Percentiles rank a stretch among this genome's conserved stretches.
These are phyloP conservation scores for Cladophialophora yegresii DNA, from an alignment of 2,329 filamentous ascomycete genomes.

Conservation along the genomic window DNA sequence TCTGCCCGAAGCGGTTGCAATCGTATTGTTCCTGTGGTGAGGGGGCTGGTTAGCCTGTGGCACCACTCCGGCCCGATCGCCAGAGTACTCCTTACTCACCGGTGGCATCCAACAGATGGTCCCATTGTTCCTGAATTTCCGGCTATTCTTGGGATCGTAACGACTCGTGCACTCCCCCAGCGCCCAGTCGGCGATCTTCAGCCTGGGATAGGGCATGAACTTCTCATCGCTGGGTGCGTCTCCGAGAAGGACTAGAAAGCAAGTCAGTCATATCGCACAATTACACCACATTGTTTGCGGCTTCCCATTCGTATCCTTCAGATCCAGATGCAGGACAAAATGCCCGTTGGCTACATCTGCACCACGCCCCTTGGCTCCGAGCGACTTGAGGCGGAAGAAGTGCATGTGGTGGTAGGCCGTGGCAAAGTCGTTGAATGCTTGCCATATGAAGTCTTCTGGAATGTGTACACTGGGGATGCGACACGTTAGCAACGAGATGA, in stretches of 20 bases:
- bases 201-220: slow-evolving; percentile 22
- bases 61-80: not conserved
- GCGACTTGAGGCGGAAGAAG: slow-evolving; percentile 9
- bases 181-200: slow-evolving; percentile 29
- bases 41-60: not conserved
- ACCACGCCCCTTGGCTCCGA: not conserved
- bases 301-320: slow-evolving; percentile 30
- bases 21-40: slow-evolving; percentile 24
- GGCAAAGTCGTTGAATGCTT: slow-evolving; percentile 26
- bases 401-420: slow-evolving; percentile 25
- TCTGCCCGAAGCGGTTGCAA: slow-evolving; percentile 17
- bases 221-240: slow-evolving; percentile 10
- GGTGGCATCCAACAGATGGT: slow-evolving; percentile 28
- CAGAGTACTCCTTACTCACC: slow-evolving; percentile 19
- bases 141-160: slow-evolving; percentile 22
- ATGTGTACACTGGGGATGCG: slow-evolving; percentile 15
- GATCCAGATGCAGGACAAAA: slow-evolving; percentile 27
- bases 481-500: not conserved
- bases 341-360: slow-evolving; percentile 14
- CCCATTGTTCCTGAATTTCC: slow-evolving; percentile 19
- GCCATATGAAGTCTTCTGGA: slow-evolving; percentile 32
- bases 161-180: slow-evolving; percentile 25
- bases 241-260: slow-evolving; percentile 23
- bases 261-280: not conserved
- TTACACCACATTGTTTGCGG: not conserved